Conservation (phyloP, 2,329 filamentous ascomycete genomes). For the Fusarium robinianum region DNA sequence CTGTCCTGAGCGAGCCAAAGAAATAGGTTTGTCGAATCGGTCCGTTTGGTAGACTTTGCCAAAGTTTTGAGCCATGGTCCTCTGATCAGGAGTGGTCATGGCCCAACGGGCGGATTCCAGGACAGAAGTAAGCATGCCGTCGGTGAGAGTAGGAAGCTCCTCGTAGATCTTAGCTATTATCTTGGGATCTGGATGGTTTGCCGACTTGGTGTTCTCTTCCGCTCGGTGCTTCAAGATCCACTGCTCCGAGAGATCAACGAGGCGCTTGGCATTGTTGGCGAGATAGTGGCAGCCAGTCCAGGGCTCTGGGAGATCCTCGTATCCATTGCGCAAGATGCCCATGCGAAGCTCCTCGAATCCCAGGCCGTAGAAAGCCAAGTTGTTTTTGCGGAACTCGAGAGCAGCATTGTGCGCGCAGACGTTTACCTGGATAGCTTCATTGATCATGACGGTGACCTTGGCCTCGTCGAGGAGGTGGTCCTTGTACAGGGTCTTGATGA, state of each 20-base stretch:
- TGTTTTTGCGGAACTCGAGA: constrained; percentile 73
- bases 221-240: constrained; percentile 56
- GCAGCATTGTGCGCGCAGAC: constrained; percentile 62
- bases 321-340: constrained; percentile 66
- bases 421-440: constrained; percentile 69
- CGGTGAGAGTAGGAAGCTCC: constrained; percentile 56
- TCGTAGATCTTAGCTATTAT: constrained; percentile 53
- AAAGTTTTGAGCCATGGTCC: constrained; percentile 51
- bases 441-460: constrained; percentile 59
- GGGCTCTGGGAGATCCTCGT: constrained; percentile 73
- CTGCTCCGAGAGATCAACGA: constrained; percentile 60
- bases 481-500: constrained; percentile 73
- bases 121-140: constrained; percentile 59
- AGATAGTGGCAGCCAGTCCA: constrained; percentile 79
- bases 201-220: constrained; percentile 39
- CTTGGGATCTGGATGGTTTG: constrained; percentile 44
- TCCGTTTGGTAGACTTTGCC: constrained; percentile 54
- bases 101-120: constrained; percentile 59
- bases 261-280: constrained; percentile 64
- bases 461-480: constrained; percentile 61
- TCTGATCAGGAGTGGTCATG: constrained; percentile 49
- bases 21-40: constrained; percentile 56
- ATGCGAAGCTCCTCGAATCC: constrained; percentile 66
- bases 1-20: constrained; percentile 58
- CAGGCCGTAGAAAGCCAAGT: constrained; percentile 74